phyloP scores from a whole-genome alignment of 768 basidiomycete species.

The Cystofilobasidium capitatum region DNA sequence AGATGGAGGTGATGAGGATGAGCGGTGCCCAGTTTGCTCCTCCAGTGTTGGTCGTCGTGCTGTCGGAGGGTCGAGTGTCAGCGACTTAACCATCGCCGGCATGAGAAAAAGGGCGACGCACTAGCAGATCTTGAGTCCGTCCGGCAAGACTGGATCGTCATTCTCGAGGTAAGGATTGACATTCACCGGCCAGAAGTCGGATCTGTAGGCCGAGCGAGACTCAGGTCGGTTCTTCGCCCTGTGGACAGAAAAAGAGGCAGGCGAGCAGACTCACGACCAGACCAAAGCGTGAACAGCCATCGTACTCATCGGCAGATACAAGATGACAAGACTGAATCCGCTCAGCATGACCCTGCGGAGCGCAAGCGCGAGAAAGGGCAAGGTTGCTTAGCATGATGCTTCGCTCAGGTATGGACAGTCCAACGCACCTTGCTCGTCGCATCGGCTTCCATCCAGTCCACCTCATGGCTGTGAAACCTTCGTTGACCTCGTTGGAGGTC shows the following conservation, averaged over 20 bases:
- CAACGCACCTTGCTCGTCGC: constrained; percentile 3
- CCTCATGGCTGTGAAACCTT: constrained; percentile 4
- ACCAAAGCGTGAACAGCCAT: constrained; percentile 63
- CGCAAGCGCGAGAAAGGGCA: no score
- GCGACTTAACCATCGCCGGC: constrained; percentile 46
- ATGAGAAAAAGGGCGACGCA: background rate
- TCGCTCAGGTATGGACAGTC: background rate
- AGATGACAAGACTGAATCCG: constrained; percentile 56
- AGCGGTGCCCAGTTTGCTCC: constrained; percentile 60
- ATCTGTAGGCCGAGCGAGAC: constrained; percentile 49
- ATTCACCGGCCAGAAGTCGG: constrained; percentile 59
- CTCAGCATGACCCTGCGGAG: constrained; percentile 42
- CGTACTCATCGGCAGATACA: constrained; percentile 68
- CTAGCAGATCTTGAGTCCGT: constrained; percentile 10
- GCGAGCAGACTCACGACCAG: constrained; percentile 19
- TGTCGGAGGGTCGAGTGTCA: constrained; percentile 43
- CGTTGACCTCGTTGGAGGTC: constrained; percentile 1
- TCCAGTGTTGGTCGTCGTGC: constrained; percentile 60
- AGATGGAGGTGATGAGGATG: constrained; percentile 50
- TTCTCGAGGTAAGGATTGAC: constrained; percentile 53
- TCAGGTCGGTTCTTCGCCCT: background rate
- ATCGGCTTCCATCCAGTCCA: background rate
- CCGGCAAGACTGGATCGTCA: constrained; percentile 2
- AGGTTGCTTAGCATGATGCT: background rate
- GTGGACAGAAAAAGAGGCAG: background rate